These are phyloP conservation scores for Clarireedia paspali DNA, from an alignment of 2,329 filamentous ascomycete genomes.

Conservation along the genomic window DNA sequence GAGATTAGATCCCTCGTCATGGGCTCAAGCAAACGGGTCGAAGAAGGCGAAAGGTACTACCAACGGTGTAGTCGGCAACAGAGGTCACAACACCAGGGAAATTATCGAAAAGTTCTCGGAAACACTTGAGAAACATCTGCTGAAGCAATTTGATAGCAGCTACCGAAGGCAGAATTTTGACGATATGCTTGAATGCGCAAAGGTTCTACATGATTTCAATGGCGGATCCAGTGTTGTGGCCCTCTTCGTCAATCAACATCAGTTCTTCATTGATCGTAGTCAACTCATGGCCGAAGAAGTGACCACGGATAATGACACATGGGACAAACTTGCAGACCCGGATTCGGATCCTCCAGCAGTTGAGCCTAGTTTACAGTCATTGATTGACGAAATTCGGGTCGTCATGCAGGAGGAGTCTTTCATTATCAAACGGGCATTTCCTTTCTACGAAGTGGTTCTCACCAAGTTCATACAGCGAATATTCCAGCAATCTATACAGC, in stretches of 20 bases:
- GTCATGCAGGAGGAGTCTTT: slow-evolving; percentile 96
- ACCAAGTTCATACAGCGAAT: slow-evolving; percentile 90
- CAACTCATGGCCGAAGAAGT: slow-evolving; percentile 74
- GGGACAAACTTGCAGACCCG: slow-evolving; percentile 90
- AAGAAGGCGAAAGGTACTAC: slow-evolving; percentile 44
- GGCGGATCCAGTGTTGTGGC: slow-evolving; percentile 92
- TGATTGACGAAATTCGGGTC: slow-evolving; percentile 89
- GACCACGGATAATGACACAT: slow-evolving; percentile 51
- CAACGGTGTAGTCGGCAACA: slow-evolving; percentile 35
- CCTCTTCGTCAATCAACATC: slow-evolving; percentile 95
- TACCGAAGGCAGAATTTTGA: slow-evolving; percentile 93
- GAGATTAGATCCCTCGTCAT: slow-evolving; percentile 71
- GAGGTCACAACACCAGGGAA: slow-evolving; percentile 63
- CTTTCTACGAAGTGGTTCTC: slow-evolving; percentile 90
- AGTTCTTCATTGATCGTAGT: slow-evolving; percentile 96
- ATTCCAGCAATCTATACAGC: slow-evolving; percentile 97
- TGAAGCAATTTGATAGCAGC: slow-evolving; percentile 96
- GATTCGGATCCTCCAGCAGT: slow-evolving; percentile 87
- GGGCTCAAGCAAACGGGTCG: slow-evolving; percentile 51
- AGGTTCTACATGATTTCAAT: slow-evolving; percentile 91
- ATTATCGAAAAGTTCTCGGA: slow-evolving; percentile 96
- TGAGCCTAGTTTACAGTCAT: slow-evolving; percentile 82
- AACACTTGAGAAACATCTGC: slow-evolving; percentile 85
- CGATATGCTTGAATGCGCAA: slow-evolving; percentile 95
- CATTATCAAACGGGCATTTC: slow-evolving; percentile 94